Conservation (phyloP, 2,329 filamentous ascomycete species). For the Karstenula rhodostoma region DNA sequence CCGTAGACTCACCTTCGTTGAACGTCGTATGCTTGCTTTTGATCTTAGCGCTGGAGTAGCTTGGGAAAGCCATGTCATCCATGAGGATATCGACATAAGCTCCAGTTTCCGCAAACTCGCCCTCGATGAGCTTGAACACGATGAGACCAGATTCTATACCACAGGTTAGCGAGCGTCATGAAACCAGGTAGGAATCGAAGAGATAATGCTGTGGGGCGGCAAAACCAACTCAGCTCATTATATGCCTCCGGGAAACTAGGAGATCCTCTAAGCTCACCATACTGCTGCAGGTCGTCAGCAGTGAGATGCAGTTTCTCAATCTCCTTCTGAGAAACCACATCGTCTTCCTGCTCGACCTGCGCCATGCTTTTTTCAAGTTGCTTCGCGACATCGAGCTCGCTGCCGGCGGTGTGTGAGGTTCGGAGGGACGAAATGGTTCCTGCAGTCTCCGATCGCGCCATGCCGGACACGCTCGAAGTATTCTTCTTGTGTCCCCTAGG, state of each 20-base stretch:
- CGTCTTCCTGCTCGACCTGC: conserved; percentile 54
- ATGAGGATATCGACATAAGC: conserved; percentile 87
- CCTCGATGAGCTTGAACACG: conserved; percentile 93
- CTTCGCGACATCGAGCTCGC: conserved; percentile 53
- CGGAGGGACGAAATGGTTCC: conserved; percentile 55
- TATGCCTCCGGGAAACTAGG: conserved; percentile 24
- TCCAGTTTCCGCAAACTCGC: conserved; percentile 78
- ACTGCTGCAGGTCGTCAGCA: conserved; percentile 80
- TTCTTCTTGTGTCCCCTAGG: conserved; percentile 28
- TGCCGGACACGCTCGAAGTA: conserved; percentile 26
- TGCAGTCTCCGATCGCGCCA: conserved; percentile 42
- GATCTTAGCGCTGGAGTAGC: conserved; percentile 82
- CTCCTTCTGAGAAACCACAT: conserved; percentile 61
- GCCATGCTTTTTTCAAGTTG: conserved; percentile 58
- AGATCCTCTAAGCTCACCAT: conserved; percentile 62
- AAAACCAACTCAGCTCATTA: conserved; percentile 38
- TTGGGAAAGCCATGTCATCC: conserved; percentile 92
- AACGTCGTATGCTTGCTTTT: conserved; percentile 74
- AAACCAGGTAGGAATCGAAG: conserved; percentile 26
- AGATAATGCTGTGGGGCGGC: conserved; percentile 26
- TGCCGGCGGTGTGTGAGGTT: conserved; percentile 31
- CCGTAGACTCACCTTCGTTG: conserved; percentile 71
- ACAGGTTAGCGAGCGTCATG: conserved; percentile 43
- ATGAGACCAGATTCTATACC: conserved; percentile 82
- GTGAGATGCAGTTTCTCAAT: conserved; percentile 80